Conservation (phyloP, 164 flowering plant species). For the Santalum album region DNA sequence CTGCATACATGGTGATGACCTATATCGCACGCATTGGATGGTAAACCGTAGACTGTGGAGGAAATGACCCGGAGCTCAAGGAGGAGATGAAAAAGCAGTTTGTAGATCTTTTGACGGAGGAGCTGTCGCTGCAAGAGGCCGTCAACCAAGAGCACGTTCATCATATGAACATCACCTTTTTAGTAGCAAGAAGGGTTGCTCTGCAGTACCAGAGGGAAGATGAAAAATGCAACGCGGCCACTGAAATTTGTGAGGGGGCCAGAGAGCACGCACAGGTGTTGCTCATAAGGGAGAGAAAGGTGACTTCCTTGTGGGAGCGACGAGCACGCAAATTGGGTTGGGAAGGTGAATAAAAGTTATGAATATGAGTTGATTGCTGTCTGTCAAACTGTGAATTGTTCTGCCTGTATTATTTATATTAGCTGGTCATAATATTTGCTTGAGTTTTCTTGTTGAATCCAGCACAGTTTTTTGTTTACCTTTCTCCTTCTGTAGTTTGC, state of each 20-base stretch:
- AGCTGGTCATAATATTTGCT: no score
- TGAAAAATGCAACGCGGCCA: slow-evolving; percentile 85
- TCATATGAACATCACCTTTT: slow-evolving; percentile 63
- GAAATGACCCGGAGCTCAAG: slow-evolving; percentile 75
- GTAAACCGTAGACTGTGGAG: slow-evolving; percentile 64
- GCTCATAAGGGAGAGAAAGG: slow-evolving; percentile 59
- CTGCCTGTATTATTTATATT: no score
- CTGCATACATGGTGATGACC: neutral
- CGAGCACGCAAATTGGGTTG: slow-evolving; percentile 74
- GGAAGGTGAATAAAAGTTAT: slow-evolving; percentile 41
- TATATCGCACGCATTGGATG: no score
- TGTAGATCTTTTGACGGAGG: slow-evolving; percentile 79
- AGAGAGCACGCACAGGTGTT: slow-evolving; percentile 67
- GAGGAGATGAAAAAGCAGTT: slow-evolving; percentile 84
- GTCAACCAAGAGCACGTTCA: slow-evolving; percentile 51
- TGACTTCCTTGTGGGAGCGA: slow-evolving; percentile 66
- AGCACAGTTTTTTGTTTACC: no score
- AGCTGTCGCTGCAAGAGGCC: slow-evolving; percentile 62
- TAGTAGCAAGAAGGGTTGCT: slow-evolving; percentile 72
- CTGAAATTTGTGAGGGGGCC: slow-evolving; percentile 84
- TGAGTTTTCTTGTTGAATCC: no score
- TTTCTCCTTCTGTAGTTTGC: no score
- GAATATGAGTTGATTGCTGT: no score
- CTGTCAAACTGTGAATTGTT: no score
- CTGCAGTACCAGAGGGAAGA: slow-evolving; percentile 75